Evolutionary conservation across 169 alveolate genomes (phyloP).

Genomic region (Haemoproteus tartakovskyi): DNA sequence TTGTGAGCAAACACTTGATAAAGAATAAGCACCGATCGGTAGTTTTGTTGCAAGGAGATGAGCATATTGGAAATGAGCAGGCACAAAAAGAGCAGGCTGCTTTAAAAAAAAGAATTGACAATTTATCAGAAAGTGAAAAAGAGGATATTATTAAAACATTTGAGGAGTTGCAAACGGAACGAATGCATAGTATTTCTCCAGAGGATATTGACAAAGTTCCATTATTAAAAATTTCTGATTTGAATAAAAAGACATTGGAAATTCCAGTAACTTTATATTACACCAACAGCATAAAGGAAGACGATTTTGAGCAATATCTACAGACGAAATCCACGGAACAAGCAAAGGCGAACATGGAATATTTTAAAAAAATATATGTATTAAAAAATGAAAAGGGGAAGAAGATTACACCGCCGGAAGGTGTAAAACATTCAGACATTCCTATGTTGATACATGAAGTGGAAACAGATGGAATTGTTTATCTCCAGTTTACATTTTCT

Average conservation of each 20-base stretch:
- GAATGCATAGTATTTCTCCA: constrained; percentile 65
- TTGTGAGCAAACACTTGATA: constrained; percentile 67
- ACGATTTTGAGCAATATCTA: constrained; percentile 12
- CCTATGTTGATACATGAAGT: constrained; percentile 70
- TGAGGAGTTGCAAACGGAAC: constrained; percentile 50
- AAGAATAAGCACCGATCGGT: constrained; percentile 71
- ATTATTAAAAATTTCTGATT: constrained; percentile 68
- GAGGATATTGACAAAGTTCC: constrained; percentile 70
- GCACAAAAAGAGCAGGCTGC: constrained; percentile 40
- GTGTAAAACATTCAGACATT: background rate
- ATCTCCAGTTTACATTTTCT: constrained; percentile 71
- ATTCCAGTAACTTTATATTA: constrained; percentile 71
- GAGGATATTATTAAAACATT: constrained; percentile 70
- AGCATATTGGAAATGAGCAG: constrained; percentile 65
- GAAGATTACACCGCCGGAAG: background rate
- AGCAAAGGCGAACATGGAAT: constrained; percentile 11
- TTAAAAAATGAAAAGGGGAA: constrained; percentile 10
- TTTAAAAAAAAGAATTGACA: constrained; percentile 59
- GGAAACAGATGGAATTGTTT: constrained; percentile 77
- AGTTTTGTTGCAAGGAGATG: constrained; percentile 71
- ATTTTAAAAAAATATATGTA: constrained; percentile 2
- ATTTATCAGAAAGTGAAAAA: constrained; percentile 66
- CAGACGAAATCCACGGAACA: background rate
- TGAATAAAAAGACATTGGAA: constrained; percentile 67
- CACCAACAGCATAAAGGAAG: constrained; percentile 5